Percentiles rank a stretch among this genome's conserved stretches.
phyloP scores from a whole-genome alignment of 2,329 filamentous ascomycete genomes.

The Alternaria triticina region DNA sequence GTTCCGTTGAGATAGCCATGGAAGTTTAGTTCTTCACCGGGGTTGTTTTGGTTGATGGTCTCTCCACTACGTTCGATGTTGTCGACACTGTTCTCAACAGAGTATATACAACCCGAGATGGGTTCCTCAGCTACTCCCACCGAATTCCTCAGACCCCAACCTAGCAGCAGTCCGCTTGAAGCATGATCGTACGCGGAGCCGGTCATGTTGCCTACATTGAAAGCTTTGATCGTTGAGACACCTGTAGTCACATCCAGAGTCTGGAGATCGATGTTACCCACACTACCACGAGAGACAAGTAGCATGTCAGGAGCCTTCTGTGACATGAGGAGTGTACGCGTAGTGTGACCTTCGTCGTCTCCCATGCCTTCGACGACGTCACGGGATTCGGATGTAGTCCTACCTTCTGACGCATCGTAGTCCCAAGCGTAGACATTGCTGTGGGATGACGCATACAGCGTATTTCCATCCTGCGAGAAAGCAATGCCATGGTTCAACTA shows the following conservation, averaged over 20 bases:
- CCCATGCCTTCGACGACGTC: constrained; percentile 69
- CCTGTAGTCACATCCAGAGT: constrained; percentile 62
- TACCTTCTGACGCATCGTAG: constrained; percentile 63
- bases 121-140: constrained; percentile 73
- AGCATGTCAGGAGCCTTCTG: constrained; percentile 61
- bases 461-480: constrained; percentile 56
- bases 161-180: constrained; percentile 58
- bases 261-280: constrained; percentile 65
- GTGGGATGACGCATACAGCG: constrained; percentile 62
- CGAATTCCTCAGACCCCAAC: constrained; percentile 76
- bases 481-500: constrained; percentile 61
- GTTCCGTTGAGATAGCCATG: constrained; percentile 67
- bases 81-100: constrained; percentile 75
- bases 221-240: constrained; percentile 71
- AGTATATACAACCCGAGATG: constrained; percentile 56
- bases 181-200: constrained; percentile 55
- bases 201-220: constrained; percentile 57
- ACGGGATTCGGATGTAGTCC: constrained; percentile 55
- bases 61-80: constrained; percentile 62
- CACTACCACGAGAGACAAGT: constrained; percentile 70
- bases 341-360: constrained; percentile 63
- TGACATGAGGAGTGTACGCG: constrained; percentile 71
- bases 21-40: constrained; percentile 76
- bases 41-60: constrained; percentile 73
- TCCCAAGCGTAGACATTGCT: constrained; percentile 68